Conservation (phyloP, 208 protist species). For the Eutreptiella sp. region DNA sequence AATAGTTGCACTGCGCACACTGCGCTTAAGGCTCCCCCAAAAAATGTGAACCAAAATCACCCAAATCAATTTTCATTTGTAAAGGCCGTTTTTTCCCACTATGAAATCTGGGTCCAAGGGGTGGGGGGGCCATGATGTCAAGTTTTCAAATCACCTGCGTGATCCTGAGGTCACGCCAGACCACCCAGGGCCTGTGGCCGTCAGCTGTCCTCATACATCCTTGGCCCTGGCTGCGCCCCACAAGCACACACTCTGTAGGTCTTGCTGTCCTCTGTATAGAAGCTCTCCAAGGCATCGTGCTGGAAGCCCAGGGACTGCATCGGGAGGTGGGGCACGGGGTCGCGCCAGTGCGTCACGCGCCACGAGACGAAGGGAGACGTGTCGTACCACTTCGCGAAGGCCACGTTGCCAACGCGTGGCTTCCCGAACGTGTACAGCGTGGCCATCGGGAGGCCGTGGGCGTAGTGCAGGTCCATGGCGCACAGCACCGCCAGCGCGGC, state of each 20-base stretch:
- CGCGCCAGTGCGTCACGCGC: slow-evolving; percentile 9
- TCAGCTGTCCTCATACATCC: too few relatives aligned
- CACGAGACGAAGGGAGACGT: not conserved
- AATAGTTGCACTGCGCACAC: too few relatives aligned
- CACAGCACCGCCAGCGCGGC: slow-evolving; percentile 12
- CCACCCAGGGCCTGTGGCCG: too few relatives aligned
- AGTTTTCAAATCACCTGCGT: too few relatives aligned
- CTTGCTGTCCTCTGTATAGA: slow-evolving; percentile 6
- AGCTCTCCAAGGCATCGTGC: slow-evolving; percentile 1
- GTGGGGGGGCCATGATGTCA: too few relatives aligned
- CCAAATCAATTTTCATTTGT: too few relatives aligned
- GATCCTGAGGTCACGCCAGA: too few relatives aligned
- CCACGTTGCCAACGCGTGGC: slow-evolving; percentile 18
- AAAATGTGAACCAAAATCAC: too few relatives aligned
- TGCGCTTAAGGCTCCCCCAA: too few relatives aligned
- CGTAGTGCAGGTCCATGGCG: slow-evolving; percentile 2
- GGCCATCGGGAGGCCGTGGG: not conserved
- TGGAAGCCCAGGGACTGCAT: slow-evolving; percentile 7
- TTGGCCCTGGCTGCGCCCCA: not conserved
- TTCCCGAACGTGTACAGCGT: slow-evolving; percentile 20
- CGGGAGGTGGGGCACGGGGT: slow-evolving; percentile 16
- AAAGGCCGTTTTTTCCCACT: too few relatives aligned
- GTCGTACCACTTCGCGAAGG: slow-evolving; percentile 13
- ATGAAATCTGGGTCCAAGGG: too few relatives aligned
- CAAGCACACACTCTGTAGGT: slow-evolving; percentile 17